These are phyloP conservation scores for Mycena epipterygia DNA, from an alignment of 768 basidiomycete species.

Conservation along the genomic window DNA sequence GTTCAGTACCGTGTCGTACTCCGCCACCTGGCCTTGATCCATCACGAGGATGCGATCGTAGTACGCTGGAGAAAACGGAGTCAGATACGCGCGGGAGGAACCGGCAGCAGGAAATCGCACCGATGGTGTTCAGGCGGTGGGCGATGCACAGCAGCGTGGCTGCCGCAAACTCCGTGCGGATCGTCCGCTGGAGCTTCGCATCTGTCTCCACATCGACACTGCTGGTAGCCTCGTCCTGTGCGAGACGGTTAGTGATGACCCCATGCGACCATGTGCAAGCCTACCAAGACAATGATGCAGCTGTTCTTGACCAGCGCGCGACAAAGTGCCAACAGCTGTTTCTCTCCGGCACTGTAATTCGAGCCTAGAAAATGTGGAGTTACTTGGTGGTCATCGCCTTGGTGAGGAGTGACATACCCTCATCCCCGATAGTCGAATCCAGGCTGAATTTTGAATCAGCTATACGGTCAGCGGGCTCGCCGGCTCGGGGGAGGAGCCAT, in stretches of 20 bases:
- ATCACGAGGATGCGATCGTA: conserved; percentile 82
- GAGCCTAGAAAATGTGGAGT: conserved; percentile 50
- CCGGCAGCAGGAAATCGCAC: conserved; percentile 42
- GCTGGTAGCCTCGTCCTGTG: conserved; percentile 74
- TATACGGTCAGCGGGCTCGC: conserved; percentile 53
- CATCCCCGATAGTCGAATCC: conserved; percentile 71
- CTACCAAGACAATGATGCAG: conserved; percentile 67
- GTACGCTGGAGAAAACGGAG: conserved; percentile 53
- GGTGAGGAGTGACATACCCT: conserved; percentile 55
- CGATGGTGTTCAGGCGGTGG: conserved; percentile 71
- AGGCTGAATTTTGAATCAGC: conserved; percentile 79
- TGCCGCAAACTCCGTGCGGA: conserved; percentile 69
- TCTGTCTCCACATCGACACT: conserved; percentile 76
- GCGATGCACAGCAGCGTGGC: conserved; percentile 71
- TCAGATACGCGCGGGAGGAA: conserved; percentile 23
- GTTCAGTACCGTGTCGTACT: conserved; percentile 80
- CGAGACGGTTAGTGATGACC: not conserved
- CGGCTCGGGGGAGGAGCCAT: conserved; percentile 69
- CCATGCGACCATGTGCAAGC: conserved; percentile 30
- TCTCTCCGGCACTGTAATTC: conserved; percentile 79
- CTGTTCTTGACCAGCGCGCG: conserved; percentile 74
- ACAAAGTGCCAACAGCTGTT: conserved; percentile 73
- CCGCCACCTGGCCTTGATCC: conserved; percentile 76
- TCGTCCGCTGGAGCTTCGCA: conserved; percentile 71
- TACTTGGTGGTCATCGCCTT: not conserved